A percentile compares a stretch with the other conserved stretches of the same genome.
Evolutionary conservation across 2,329 filamentous ascomycete genomes (phyloP).

Genomic region (Fonsecaea nubica): DNA sequence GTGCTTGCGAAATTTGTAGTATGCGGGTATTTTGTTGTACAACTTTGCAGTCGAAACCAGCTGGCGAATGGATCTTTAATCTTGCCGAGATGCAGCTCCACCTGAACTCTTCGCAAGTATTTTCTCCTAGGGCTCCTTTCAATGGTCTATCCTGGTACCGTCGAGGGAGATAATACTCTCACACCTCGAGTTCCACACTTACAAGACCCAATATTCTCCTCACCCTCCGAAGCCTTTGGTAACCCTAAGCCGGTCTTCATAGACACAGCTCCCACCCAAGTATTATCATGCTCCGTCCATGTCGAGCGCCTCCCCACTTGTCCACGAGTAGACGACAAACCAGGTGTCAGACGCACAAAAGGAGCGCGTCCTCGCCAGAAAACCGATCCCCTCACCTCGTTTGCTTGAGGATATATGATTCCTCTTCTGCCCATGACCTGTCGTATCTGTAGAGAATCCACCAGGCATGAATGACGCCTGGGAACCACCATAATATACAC

Average conservation of each 20-base stretch:
- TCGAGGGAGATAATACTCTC: not conserved
- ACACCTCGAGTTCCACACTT: not conserved
- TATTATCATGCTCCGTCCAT: not conserved
- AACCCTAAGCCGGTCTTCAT: not conserved
- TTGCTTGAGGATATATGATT: conserved; percentile 2
- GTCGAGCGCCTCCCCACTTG: not conserved
- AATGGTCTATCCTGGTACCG: too few species aligned
- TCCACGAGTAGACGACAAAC: not conserved
- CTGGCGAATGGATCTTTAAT: too few species aligned
- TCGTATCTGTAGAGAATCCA: conserved; percentile 14
- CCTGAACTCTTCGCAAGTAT: too few species aligned
- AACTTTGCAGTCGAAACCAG: too few species aligned
- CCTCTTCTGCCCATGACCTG: not conserved
- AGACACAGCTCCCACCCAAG: not conserved
- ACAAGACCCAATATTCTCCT: not conserved
- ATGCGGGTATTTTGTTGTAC: too few species aligned
- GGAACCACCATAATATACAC: conserved; percentile 76
- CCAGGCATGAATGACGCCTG: conserved; percentile 73
- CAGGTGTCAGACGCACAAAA: not conserved
- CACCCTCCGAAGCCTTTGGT: not conserved
- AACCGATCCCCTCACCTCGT: not conserved
- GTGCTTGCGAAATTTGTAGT: too few species aligned
- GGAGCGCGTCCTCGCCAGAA: not conserved
- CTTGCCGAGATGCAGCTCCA: too few species aligned
- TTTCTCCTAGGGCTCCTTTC: too few species aligned